Conservation (phyloP, 306 rosid genomes). For the Gleditsia sinensis region DNA sequence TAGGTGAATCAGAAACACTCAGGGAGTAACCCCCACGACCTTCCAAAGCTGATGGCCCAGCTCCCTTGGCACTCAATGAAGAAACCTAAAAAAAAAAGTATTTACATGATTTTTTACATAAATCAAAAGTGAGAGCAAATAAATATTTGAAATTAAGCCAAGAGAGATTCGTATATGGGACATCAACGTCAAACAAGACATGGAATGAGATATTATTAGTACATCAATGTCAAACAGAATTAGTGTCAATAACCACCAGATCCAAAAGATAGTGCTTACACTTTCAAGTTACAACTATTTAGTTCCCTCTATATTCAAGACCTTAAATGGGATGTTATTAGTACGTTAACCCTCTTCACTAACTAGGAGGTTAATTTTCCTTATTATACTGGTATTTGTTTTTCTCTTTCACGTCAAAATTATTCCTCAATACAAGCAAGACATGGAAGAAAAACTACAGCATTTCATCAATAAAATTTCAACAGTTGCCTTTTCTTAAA, state of each 20-base stretch:
- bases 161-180: neutral
- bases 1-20: constrained; percentile 79
- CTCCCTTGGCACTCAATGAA: constrained; percentile 62
- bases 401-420: neutral
- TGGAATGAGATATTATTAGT: neutral
- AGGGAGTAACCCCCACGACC: constrained; percentile 73
- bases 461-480: no score
- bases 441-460: neutral
- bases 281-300: neutral
- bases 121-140: neutral
- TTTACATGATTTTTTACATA: neutral
- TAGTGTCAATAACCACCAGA: neutral
- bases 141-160: neutral
- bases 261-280: neutral
- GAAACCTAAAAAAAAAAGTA: constrained; percentile 52
- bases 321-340: neutral
- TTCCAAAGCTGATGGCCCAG: constrained; percentile 75
- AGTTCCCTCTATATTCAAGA: neutral
- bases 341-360: neutral
- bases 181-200: neutral
- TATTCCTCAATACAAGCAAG: neutral
- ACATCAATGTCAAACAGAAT: neutral
- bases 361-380: neutral
- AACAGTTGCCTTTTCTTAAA: neutral
- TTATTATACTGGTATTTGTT: neutral